Evolutionary conservation across 805 yeast species (phyloP).

Genomic region (Peterozyma xylosa): DNA sequence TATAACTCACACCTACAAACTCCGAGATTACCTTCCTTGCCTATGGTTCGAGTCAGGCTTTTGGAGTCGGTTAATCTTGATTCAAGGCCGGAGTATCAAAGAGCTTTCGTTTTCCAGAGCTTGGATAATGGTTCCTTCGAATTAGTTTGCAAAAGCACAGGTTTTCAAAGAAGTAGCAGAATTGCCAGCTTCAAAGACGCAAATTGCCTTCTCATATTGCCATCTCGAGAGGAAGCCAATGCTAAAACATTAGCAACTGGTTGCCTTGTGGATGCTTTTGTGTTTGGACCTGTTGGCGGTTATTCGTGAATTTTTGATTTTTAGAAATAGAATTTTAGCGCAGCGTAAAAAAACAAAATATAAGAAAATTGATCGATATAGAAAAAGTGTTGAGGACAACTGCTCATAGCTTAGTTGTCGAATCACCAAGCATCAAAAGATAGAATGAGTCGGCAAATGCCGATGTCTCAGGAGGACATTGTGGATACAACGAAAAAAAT

Average conservation of each 20-base stretch:
- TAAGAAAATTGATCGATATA: neutral
- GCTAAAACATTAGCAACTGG: constrained; percentile 1
- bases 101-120: constrained; percentile 28
- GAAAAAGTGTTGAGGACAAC: neutral
- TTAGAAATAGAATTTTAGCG: neutral
- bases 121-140: constrained; percentile 10
- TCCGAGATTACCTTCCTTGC: constrained; percentile 16
- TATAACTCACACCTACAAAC: constrained; percentile 7
- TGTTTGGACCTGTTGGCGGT: constrained; percentile 5
- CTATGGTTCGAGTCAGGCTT: constrained; percentile 27
- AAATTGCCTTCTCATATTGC: constrained; percentile 36
- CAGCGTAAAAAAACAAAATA: neutral
- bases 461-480: constrained; percentile 12
- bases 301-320: neutral
- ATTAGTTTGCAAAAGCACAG: constrained; percentile 34
- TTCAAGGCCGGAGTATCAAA: constrained; percentile 44
- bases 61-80: constrained; percentile 28
- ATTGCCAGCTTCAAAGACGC: constrained; percentile 40
- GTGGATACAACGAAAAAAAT: constrained; percentile 22
- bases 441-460: constrained; percentile 11
- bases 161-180: constrained; percentile 43
- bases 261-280: constrained; percentile 1
- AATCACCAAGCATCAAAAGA: too few species aligned
- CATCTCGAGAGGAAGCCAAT: constrained; percentile 19
- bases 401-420: too few species aligned